Evolutionary conservation across 495 filamentous ascomycete species (phyloP).

Genomic region (Talaromyces stipitatus): DNA sequence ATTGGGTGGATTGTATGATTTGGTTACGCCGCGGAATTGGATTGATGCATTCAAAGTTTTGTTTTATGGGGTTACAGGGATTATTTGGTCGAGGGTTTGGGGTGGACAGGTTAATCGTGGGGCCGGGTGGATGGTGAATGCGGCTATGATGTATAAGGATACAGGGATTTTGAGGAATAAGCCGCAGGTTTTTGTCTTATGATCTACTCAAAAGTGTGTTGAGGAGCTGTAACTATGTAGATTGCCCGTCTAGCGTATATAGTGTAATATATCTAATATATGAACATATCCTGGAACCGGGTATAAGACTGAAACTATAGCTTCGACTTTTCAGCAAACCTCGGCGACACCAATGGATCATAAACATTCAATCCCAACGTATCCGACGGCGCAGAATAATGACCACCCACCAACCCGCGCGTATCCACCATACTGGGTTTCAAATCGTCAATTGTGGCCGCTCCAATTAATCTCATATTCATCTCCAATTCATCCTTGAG

Average conservation of each 20-base stretch:
- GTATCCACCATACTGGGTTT: constrained; percentile 73
- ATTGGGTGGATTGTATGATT: constrained; percentile 40
- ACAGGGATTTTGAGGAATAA: constrained; percentile 57
- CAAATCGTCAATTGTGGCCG: constrained; percentile 62
- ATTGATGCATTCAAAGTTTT: constrained; percentile 52
- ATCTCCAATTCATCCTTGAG: constrained; percentile 98
- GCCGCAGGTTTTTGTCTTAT: constrained; percentile 51
- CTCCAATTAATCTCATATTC: constrained; percentile 93
- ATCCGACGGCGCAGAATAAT: constrained; percentile 61
- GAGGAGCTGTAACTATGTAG: neutral
- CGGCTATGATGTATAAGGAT: constrained; percentile 61
- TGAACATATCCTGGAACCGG: neutral
- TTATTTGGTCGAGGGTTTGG: constrained; percentile 68
- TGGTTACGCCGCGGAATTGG: constrained; percentile 50
- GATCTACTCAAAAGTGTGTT: neutral
- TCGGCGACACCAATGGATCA: constrained; percentile 56
- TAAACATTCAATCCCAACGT: constrained; percentile 55
- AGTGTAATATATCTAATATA: constrained; percentile 6
- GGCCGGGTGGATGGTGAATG: constrained; percentile 66
- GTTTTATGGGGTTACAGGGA: constrained; percentile 51
- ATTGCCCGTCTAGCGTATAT: neutral
- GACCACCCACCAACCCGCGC: constrained; percentile 57
- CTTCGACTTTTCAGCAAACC: constrained; percentile 53
- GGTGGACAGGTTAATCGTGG: constrained; percentile 43
- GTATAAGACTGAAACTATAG: constrained; percentile 17